Percentiles rank a stretch among this genome's conserved stretches.
Conservation (phyloP, 2,329 filamentous ascomycete species). For the Xylariaceae sp. region DNA sequence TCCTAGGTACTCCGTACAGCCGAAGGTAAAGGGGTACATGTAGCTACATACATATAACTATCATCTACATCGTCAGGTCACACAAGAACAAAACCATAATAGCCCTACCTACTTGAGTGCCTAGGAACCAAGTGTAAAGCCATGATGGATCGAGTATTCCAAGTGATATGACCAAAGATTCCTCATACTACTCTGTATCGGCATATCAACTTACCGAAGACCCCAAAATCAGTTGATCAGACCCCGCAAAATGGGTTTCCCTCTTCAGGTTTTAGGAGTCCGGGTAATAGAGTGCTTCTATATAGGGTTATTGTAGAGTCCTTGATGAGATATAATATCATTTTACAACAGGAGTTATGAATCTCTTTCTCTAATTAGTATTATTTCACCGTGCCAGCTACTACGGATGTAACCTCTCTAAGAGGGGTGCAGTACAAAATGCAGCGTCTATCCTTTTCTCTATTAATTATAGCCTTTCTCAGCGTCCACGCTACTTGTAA, state of each 20-base stretch:
- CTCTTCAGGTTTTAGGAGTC: slow-evolving; percentile 19
- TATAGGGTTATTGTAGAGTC: slow-evolving; percentile 4
- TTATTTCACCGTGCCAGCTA: background rate
- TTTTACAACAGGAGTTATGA: slow-evolving; percentile 6
- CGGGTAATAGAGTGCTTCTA: slow-evolving; percentile 26
- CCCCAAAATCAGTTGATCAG: slow-evolving; percentile 2
- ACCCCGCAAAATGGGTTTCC: slow-evolving; percentile 31
- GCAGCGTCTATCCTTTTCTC: slow-evolving; percentile 1
- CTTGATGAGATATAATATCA: slow-evolving; percentile 6
- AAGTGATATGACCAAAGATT: background rate
- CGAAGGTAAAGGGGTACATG: no score
- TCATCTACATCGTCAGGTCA: no score
- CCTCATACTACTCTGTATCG: slow-evolving; percentile 9
- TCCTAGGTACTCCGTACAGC: no score
- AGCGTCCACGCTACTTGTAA: slow-evolving; percentile 10
- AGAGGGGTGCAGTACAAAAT: slow-evolving; percentile 4
- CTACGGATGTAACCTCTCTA: background rate
- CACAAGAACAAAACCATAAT: no score
- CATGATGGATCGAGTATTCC: background rate
- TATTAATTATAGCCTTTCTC: slow-evolving; percentile 8
- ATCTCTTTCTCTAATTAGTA: background rate
- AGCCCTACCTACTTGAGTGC: no score
- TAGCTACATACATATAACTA: no score
- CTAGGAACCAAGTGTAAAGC: no score
- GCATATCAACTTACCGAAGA: slow-evolving; percentile 28